Evolutionary conservation across 2,329 filamentous ascomycete species (phyloP).

Genomic region (Ceratocystis variospora): DNA sequence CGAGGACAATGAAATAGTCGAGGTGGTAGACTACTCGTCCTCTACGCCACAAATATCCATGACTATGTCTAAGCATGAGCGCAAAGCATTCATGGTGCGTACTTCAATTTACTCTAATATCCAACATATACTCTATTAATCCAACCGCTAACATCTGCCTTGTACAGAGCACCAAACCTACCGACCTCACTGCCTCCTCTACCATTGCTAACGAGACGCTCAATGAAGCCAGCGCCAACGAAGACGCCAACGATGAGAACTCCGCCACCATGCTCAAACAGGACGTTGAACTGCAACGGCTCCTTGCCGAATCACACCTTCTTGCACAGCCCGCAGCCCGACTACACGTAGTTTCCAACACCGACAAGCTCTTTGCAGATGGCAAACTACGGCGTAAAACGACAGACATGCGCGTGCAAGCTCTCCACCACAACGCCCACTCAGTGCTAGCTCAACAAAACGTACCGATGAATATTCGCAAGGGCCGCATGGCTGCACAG

Average conservation of each 20-base stretch:
- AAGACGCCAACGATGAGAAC: conserved; percentile 37
- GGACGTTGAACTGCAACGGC: conserved; percentile 79
- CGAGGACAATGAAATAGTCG: conserved; percentile 28
- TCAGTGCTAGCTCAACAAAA: conserved; percentile 65
- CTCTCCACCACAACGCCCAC: conserved; percentile 51
- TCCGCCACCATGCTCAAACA: conserved; percentile 65
- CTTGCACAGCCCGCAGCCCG: conserved; percentile 41
- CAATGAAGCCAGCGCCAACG: conserved; percentile 21
- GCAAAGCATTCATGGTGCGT: conserved; percentile 63
- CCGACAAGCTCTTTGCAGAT: conserved; percentile 33
- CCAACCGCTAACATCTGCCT: background rate
- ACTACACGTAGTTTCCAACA: conserved; percentile 27
- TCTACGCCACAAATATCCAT: conserved; percentile 28
- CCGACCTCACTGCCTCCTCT: conserved; percentile 34
- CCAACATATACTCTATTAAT: background rate
- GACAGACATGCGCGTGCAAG: conserved; percentile 68
- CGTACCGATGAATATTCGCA: conserved; percentile 79
- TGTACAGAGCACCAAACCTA: conserved; percentile 29
- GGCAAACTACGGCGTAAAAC: conserved; percentile 70
- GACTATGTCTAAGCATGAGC: conserved; percentile 50
- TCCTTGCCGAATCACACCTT: conserved; percentile 84
- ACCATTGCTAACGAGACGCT: conserved; percentile 19
- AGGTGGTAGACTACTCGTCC: conserved; percentile 49
- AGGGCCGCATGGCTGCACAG: conserved; percentile 64
- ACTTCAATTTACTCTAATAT: background rate